Evolutionary conservation across 2,329 filamentous ascomycete genomes (phyloP).

Genomic region (Ceratocystis cubensis): DNA sequence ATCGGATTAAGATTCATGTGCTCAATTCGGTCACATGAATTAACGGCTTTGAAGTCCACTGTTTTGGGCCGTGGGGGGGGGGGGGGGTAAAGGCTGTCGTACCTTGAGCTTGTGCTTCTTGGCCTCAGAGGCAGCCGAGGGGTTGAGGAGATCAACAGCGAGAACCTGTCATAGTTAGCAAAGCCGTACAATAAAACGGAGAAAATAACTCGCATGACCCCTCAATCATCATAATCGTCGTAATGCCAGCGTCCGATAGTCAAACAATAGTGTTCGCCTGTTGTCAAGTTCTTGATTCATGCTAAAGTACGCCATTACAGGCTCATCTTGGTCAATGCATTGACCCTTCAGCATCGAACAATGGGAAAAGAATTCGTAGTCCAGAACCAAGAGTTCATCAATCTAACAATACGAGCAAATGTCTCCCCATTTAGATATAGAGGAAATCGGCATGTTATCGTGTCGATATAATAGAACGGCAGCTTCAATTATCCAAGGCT

Average conservation of each 20-base stretch:
- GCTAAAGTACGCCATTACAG: neutral
- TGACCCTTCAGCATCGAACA: neutral
- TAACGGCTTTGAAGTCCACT: neutral
- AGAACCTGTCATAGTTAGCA: conserved; percentile 69
- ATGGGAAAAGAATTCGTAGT: neutral
- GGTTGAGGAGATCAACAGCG: conserved; percentile 99
- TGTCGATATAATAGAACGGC: neutral
- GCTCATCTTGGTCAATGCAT: neutral
- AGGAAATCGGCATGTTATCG: neutral
- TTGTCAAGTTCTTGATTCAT: neutral
- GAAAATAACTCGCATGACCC: conserved; percentile 11
- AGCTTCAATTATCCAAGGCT: conserved; percentile 14
- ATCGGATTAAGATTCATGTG: neutral
- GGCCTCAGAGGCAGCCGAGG: conserved; percentile 90
- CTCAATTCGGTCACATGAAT: neutral
- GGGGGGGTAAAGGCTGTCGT: conserved; percentile 27
- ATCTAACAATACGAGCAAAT: neutral
- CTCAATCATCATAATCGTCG: conserved; percentile 21
- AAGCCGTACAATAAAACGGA: conserved; percentile 23
- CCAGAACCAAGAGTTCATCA: neutral
- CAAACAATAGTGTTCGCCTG: conserved; percentile 23
- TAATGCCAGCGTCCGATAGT: conserved; percentile 20
- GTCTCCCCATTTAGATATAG: neutral
- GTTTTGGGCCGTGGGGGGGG: neutral
- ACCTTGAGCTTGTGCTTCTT: conserved; percentile 99